Percentiles rank a stretch among this genome's conserved stretches.
Evolutionary conservation across 2,329 filamentous ascomycete genomes (phyloP).

Genomic region (Trichoderma atroviride): DNA sequence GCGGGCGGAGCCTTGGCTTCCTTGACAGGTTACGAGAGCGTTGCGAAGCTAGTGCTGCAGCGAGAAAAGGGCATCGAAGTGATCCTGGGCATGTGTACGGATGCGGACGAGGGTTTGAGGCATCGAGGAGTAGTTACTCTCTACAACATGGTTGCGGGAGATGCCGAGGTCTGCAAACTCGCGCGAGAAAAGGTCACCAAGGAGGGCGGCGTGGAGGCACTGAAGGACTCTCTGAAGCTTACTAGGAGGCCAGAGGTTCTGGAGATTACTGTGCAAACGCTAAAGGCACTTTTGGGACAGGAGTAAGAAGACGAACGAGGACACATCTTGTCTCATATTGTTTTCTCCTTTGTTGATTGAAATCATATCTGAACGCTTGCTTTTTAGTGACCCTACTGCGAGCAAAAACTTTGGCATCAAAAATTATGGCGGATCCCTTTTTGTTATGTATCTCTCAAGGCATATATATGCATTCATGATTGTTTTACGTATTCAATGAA

Average conservation of each 20-base stretch:
- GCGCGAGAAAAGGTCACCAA: slow-evolving; percentile 63
- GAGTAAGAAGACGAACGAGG: slow-evolving; percentile 25
- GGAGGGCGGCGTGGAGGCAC: slow-evolving; percentile 64
- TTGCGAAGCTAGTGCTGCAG: slow-evolving; percentile 70
- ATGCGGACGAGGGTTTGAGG: slow-evolving; percentile 69
- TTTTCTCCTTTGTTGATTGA: not conserved
- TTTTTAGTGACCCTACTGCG: not conserved
- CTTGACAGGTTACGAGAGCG: slow-evolving; percentile 75
- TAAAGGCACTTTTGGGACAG: slow-evolving; percentile 66
- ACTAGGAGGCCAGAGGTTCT: slow-evolving; percentile 71
- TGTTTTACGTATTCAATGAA: not conserved
- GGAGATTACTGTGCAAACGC: slow-evolving; percentile 68
- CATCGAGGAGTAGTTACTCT: slow-evolving; percentile 76
- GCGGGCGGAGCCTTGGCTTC: slow-evolving; percentile 88
- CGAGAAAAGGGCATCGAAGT: slow-evolving; percentile 72
- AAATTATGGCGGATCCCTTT: not conserved
- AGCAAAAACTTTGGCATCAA: not conserved
- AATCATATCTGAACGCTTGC: not conserved
- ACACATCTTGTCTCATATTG: not conserved
- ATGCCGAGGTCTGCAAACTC: slow-evolving; percentile 64
- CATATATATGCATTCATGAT: not conserved
- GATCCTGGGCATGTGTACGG: slow-evolving; percentile 78
- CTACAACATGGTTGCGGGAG: slow-evolving; percentile 69
- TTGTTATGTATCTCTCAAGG: not conserved
- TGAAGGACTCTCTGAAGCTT: slow-evolving; percentile 72